A percentile compares a stretch with the other conserved stretches of the same genome.
Evolutionary conservation across 805 yeast genomes (phyloP).

Genomic region (Dipodascopsis uninucleata): DNA sequence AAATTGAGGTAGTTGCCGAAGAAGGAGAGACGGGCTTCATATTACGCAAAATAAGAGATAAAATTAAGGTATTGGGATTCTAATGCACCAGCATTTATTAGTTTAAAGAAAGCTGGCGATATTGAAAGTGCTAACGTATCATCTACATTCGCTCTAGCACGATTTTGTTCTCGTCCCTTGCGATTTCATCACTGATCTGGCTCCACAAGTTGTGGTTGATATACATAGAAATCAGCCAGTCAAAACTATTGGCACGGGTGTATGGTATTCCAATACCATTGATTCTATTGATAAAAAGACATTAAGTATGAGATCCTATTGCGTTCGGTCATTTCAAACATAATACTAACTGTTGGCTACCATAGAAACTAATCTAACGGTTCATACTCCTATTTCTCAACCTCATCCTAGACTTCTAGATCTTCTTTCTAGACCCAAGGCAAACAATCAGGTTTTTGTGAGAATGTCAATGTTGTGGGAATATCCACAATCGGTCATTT

Average conservation of each 20-base stretch:
- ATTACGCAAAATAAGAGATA: constrained; percentile 45
- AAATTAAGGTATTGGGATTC: constrained; percentile 30
- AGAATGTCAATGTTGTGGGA: constrained; percentile 90
- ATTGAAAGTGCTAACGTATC: not conserved
- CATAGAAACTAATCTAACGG: constrained; percentile 31
- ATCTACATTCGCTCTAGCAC: constrained; percentile 26
- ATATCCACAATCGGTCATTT: constrained; percentile 71
- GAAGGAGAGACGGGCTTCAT: constrained; percentile 61
- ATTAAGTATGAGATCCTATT: constrained; percentile 47
- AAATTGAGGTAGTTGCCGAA: constrained; percentile 53
- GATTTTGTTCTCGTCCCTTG: constrained; percentile 86
- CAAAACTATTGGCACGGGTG: constrained; percentile 65
- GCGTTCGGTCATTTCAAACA: constrained; percentile 53
- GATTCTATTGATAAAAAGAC: constrained; percentile 78
- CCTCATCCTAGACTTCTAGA: constrained; percentile 57
- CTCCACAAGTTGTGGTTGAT: constrained; percentile 84
- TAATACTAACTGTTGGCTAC: constrained; percentile 30
- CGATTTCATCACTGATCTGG: constrained; percentile 88
- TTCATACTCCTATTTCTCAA: constrained; percentile 37
- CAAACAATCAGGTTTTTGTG: constrained; percentile 58
- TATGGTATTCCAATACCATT: constrained; percentile 69
- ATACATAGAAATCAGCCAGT: constrained; percentile 71
- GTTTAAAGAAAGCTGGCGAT: no score
- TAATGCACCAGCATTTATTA: no score
- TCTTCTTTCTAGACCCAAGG: constrained; percentile 50